These are phyloP conservation scores for Eimeria brunetti DNA, from an alignment of 169 alveolate genomes.

Conservation along the genomic window DNA sequence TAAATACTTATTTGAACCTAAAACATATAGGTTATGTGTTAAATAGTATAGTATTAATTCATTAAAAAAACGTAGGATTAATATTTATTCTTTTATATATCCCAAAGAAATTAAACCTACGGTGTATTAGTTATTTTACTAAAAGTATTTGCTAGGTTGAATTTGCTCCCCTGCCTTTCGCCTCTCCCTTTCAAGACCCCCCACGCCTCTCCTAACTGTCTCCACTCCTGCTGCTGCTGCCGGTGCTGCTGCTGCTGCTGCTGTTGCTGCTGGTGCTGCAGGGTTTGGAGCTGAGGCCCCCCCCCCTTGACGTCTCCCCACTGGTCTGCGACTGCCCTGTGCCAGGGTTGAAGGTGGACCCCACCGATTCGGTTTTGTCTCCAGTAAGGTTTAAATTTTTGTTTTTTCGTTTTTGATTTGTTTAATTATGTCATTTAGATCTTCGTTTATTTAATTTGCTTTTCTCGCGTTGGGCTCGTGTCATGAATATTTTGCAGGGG, in stretches of 20 bases:
- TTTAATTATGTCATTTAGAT: background rate
- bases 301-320: conserved; percentile 54
- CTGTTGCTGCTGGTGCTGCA: conserved; percentile 8
- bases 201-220: too few relatives aligned
- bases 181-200: too few relatives aligned
- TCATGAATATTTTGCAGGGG: too few relatives aligned
- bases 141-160: background rate
- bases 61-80: too few relatives aligned
- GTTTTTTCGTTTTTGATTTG: too few relatives aligned
- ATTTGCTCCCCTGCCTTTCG: background rate
- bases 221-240: too few relatives aligned
- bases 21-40: too few relatives aligned
- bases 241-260: background rate
- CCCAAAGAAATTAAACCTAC: background rate
- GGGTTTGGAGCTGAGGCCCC: conserved; percentile 46
- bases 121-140: background rate
- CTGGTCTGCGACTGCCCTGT: conserved; percentile 66
- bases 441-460: background rate
- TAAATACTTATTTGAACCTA: too few relatives aligned
- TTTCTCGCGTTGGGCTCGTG: too few relatives aligned
- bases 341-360: conserved; percentile 68
- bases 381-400: too few relatives aligned
- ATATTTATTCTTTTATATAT: too few relatives aligned
- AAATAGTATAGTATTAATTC: too few relatives aligned
- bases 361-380: conserved; percentile 63